Evolutionary conservation across 1,284 basidiomycete genomes (phyloP).

Genomic region (Ustilago esculenta): DNA sequence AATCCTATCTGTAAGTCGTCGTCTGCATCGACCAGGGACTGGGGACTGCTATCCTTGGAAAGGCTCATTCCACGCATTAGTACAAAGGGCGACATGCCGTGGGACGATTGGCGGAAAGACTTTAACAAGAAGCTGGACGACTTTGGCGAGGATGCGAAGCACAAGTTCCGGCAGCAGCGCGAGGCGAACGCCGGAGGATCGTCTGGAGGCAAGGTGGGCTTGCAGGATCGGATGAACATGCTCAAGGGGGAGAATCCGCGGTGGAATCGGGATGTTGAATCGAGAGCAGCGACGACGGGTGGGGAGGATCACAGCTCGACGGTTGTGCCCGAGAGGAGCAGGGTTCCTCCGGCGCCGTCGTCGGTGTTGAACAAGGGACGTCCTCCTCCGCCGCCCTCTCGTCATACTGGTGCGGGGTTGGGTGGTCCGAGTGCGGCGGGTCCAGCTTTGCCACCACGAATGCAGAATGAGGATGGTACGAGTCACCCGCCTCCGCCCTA

Average conservation of each 20-base stretch:
- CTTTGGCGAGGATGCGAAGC: slow-evolving; percentile 46
- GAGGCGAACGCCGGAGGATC: slow-evolving; percentile 35
- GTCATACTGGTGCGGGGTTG: slow-evolving; percentile 13
- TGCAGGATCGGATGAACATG: slow-evolving; percentile 50
- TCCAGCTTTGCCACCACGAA: slow-evolving; percentile 49
- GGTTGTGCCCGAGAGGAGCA: slow-evolving; percentile 29
- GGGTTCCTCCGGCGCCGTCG: slow-evolving; percentile 28
- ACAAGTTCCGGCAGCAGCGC: slow-evolving; percentile 38
- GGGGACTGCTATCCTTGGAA: no score
- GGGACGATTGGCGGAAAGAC: slow-evolving; percentile 43
- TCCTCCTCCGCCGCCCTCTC: slow-evolving; percentile 34
- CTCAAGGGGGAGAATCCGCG: slow-evolving; percentile 39
- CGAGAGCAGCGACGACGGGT: slow-evolving; percentile 5
- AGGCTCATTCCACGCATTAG: no score
- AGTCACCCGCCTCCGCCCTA: slow-evolving; percentile 51
- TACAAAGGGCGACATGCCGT: slow-evolving; percentile 29
- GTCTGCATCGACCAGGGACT: no score
- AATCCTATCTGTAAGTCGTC: neutral
- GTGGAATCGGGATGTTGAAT: slow-evolving; percentile 38
- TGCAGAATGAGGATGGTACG: slow-evolving; percentile 54
- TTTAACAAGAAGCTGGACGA: slow-evolving; percentile 53
- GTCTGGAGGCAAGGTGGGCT: slow-evolving; percentile 10
- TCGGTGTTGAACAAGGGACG: slow-evolving; percentile 19
- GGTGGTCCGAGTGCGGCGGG: neutral
- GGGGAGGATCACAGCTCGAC: slow-evolving; percentile 19